These are phyloP conservation scores for Hypoxylon sp. DNA, from an alignment of 2,329 filamentous ascomycete genomes.

Conservation along the genomic window DNA sequence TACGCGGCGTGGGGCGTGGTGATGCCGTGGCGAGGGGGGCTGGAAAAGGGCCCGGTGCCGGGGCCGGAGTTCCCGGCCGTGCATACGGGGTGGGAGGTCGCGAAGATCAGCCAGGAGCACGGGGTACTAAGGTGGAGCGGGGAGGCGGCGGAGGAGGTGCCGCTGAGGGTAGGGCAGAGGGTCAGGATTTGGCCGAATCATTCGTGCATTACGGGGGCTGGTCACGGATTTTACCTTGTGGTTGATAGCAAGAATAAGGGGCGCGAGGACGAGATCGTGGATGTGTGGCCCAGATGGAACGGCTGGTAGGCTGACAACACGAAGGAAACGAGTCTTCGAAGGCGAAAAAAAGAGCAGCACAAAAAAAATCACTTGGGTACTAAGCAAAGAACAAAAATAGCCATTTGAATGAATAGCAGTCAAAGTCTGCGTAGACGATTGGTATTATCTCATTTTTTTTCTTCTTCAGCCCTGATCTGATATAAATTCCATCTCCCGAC, in stretches of 20 bases:
- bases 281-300: constrained; percentile 79
- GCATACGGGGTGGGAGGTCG: constrained; percentile 73
- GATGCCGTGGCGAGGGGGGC: constrained; percentile 64
- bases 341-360: too few relatives aligned
- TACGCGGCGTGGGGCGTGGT: constrained; percentile 80
- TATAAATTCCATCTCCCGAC: constrained; percentile 3
- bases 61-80: constrained; percentile 58
- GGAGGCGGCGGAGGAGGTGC: constrained; percentile 57
- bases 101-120: constrained; percentile 81
- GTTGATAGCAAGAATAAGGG: constrained; percentile 71
- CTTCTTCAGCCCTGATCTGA: background rate
- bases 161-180: constrained; percentile 72
- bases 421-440: background rate
- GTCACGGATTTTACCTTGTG: constrained; percentile 78
- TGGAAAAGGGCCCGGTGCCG: constrained; percentile 48
- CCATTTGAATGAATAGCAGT: background rate
- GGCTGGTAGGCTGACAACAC: constrained; percentile 67
- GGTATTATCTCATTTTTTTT: constrained; percentile 4
- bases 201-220: constrained; percentile 79
- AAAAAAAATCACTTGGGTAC: background rate
- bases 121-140: constrained; percentile 74
- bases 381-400: background rate
- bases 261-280: constrained; percentile 72
- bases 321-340: too few relatives aligned
- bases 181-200: constrained; percentile 83